Base-by-base conservation (phyloP, 805 yeast species). In the Candida insectalens region DNA sequence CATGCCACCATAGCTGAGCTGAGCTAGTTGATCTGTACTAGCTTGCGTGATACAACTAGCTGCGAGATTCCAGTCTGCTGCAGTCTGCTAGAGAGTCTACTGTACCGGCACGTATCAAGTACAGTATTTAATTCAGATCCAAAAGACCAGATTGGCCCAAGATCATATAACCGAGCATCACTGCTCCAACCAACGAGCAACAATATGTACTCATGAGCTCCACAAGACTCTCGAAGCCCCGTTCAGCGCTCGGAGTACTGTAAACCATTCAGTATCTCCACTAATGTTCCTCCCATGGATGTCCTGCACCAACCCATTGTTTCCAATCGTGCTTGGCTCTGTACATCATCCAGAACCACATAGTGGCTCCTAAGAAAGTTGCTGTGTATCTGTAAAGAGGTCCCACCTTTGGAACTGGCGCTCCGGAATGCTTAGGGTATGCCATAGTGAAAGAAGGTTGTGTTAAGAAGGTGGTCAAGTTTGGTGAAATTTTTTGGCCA, bases 271-370 rank as follows among this genome's bases (percentile, higher is more conserved):
- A n/a, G 35, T n/a, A n/a, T n/a, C n/a, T n/a, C n/a, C n/a, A n/a
- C n/a, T n/a, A n/a, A n/a, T n/a, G n/a, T n/a, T n/a, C n/a, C 25
- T 63, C 68, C 62, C 65, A 60, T 25, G 68, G 68, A 42, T 63
- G 67, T 35, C 57, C 63, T 33, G 62, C 35, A 9, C 68, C 80
- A 42, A 67, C 60, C 71, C 77, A 72, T 25, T 71, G 74, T 49
- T 71, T 65, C 44, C 76, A 77, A 47, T 77, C 89, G 53, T 81
- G 77, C 60, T 79, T 77, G 29, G 82, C 66, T 55, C 95, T 69
- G 67, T 81, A 83, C 51, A 84, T 67, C 41, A 84, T 70, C 83
- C 89, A 84, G 59, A 83, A 84, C 83, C 92, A 82, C 83, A 82
- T 78, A 35, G 87, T 69, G 26, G 89, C 94, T 8, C 95, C 95